Evolutionary conservation across 768 basidiomycete species (phyloP).

Genomic region (Cyclocybe aegerita): DNA sequence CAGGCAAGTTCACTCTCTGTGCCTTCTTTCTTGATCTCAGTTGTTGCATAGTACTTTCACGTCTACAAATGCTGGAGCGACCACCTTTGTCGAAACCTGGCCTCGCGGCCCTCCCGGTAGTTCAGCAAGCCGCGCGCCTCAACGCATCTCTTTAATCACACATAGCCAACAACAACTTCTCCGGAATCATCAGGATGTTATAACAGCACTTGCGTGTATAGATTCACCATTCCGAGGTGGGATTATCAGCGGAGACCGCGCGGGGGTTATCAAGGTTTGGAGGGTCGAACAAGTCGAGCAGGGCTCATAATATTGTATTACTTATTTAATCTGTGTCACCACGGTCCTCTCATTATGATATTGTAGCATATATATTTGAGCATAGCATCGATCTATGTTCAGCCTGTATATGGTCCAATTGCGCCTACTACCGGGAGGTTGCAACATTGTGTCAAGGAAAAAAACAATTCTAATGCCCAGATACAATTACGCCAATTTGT

Average conservation of each 20-base stretch:
- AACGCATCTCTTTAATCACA: conserved; percentile 75
- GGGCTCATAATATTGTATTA: not conserved
- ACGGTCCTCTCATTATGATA: not conserved
- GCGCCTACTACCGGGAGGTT: too few relatives aligned
- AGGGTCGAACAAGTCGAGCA: conserved; percentile 56
- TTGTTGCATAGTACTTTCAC: conserved; percentile 30
- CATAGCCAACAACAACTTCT: conserved; percentile 84
- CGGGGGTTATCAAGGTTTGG: conserved; percentile 92
- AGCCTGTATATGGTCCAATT: too few relatives aligned
- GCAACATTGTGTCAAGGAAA: too few relatives aligned
- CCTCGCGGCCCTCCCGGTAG: conserved; percentile 38
- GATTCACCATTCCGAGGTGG: conserved; percentile 93
- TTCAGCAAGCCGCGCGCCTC: conserved; percentile 66
- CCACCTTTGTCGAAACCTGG: conserved; percentile 68
- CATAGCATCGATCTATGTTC: too few relatives aligned
- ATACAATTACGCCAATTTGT: conserved; percentile 32
- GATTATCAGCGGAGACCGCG: conserved; percentile 87
- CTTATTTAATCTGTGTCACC: not conserved
- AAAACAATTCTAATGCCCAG: too few relatives aligned
- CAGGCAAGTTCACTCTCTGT: conserved; percentile 47
- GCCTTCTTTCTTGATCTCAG: not conserved
- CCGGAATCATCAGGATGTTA: conserved; percentile 86
- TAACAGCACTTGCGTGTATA: conserved; percentile 82
- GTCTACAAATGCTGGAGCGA: conserved; percentile 41
- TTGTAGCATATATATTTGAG: not conserved